These are phyloP conservation scores for Oryza glaberrima DNA, from an alignment of 176 grass and related monocot genomes.

Conservation along the genomic window DNA sequence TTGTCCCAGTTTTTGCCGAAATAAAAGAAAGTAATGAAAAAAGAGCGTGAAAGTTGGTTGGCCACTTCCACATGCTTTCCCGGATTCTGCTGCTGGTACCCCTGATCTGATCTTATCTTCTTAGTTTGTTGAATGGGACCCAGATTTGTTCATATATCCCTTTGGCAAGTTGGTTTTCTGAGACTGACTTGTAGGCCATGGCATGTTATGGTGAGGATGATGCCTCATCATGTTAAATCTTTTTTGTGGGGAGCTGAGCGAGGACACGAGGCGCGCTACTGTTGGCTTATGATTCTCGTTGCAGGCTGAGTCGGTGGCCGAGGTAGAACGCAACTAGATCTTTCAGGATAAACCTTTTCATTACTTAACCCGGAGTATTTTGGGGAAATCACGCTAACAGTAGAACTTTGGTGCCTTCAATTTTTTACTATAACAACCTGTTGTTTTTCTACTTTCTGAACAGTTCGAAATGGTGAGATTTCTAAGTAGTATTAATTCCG, in stretches of 20 bases:
- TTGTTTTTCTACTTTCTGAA: neutral
- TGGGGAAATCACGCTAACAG: neutral
- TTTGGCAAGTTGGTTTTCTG: constrained; percentile 9
- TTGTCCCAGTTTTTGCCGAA: neutral
- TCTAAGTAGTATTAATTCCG: neutral
- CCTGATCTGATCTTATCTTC: constrained; percentile 57
- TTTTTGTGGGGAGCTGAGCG: neutral
- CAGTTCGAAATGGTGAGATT: neutral
- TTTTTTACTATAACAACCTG: neutral
- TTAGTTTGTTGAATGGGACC: constrained; percentile 32
- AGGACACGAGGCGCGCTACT: constrained; percentile 34
- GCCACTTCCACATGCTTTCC: constrained; percentile 57
- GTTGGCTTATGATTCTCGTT: neutral
- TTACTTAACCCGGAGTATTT: neutral
- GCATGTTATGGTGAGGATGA: neutral
- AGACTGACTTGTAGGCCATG: constrained; percentile 21
- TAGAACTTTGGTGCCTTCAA: neutral
- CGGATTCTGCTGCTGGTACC: constrained; percentile 46
- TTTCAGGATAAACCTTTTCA: neutral
- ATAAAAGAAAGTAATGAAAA: neutral
- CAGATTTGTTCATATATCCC: constrained; percentile 18
- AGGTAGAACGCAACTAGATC: neutral
- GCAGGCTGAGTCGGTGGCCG: constrained; percentile 17
- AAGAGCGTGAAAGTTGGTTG: constrained; percentile 39
- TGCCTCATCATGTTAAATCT: constrained; percentile 22